A percentile compares a stretch with the other conserved stretches of the same genome.
Evolutionary conservation across 139 green algal genomes (phyloP).

Genomic region (Desmodesmus armatus): DNA sequence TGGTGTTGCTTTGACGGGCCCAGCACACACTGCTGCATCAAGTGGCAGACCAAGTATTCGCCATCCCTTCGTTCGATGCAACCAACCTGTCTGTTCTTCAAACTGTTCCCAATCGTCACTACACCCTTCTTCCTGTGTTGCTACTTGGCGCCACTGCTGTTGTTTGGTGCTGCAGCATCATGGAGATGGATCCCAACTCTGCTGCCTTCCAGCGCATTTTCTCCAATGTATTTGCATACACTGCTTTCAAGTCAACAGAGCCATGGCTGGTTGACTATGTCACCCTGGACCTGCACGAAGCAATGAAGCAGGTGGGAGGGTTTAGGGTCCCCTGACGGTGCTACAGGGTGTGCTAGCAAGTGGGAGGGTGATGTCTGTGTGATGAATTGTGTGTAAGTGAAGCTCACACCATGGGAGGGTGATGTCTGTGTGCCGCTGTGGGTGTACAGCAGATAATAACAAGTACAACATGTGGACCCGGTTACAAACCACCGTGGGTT

Average conservation of each 20-base stretch:
- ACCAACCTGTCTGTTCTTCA: too few relatives aligned
- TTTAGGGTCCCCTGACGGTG: neutral
- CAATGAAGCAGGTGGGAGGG: constrained; percentile 48
- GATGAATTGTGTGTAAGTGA: too few relatives aligned
- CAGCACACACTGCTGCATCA: too few relatives aligned
- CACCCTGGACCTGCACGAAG: constrained; percentile 63
- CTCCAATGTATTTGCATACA: constrained; percentile 78
- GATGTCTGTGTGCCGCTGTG: neutral
- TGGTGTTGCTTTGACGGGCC: too few relatives aligned
- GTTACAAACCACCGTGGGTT: too few relatives aligned
- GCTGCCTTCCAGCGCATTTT: constrained; percentile 73
- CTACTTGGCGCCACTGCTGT: too few relatives aligned
- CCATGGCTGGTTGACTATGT: constrained; percentile 75
- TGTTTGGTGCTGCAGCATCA: too few relatives aligned
- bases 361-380: neutral
- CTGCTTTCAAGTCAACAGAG: constrained; percentile 86
- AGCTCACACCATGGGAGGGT: neutral
- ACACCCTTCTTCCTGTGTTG: too few relatives aligned
- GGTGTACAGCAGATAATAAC: neutral
- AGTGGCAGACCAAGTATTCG: too few relatives aligned
- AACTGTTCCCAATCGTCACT: too few relatives aligned
- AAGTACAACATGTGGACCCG: too few relatives aligned
- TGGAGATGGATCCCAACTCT: constrained; percentile 83
- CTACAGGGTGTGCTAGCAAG: neutral
- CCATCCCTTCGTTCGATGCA: too few relatives aligned